These are phyloP conservation scores for Pyricularia sp. DNA, from an alignment of 2,329 filamentous ascomycete genomes.

Conservation along the genomic window DNA sequence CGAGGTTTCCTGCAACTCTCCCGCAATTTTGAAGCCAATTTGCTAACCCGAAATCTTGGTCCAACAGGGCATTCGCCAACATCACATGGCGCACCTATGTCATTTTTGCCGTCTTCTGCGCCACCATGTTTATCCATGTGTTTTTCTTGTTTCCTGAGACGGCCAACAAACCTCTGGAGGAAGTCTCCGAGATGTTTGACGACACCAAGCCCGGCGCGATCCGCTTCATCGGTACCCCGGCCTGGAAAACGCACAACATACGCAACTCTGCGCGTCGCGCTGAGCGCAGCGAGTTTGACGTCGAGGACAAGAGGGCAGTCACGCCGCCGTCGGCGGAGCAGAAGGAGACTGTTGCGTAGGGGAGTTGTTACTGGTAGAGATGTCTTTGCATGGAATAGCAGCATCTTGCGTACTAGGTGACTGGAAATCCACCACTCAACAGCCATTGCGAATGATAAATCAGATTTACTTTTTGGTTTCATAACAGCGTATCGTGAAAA, in stretches of 20 bases:
- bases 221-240: constrained; percentile 25
- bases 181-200: constrained; percentile 20
- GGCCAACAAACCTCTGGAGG: constrained; percentile 21
- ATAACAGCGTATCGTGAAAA: no score
- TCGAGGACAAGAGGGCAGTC: constrained; percentile 19
- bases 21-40: neutral
- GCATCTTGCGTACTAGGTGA: no score
- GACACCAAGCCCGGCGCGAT: constrained; percentile 21
- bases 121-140: constrained; percentile 19
- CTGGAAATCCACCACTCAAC: no score
- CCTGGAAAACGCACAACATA: constrained; percentile 28
- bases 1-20: no score
- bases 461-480: no score
- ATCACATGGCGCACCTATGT: constrained; percentile 24
- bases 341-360: neutral
- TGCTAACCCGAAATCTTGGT: neutral
- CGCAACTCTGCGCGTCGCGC: constrained; percentile 17
- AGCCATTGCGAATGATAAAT: no score
- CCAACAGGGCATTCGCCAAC: constrained; percentile 17
- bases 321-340: neutral
- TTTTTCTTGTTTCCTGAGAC: constrained; percentile 22
- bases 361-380: no score
- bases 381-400: no score
- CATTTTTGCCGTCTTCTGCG: constrained; percentile 20
- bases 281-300: constrained; percentile 21